Percentiles rank a stretch among this genome's conserved stretches.
Evolutionary conservation across 371 early-diverging fungal species (phyloP).

Genomic region (Gilbertella persicaria): DNA sequence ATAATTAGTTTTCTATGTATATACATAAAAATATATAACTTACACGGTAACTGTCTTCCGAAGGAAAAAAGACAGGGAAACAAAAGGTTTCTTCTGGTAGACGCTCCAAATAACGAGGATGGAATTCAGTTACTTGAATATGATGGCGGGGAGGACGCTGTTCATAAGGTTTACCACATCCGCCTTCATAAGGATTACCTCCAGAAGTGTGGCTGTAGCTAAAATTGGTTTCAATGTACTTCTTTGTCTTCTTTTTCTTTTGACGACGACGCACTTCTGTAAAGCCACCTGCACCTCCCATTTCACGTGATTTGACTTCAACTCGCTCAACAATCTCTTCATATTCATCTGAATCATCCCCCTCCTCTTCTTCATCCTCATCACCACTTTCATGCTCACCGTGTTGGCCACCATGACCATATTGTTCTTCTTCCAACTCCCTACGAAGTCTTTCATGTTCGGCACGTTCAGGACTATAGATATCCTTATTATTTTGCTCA

Average conservation of each 20-base stretch:
- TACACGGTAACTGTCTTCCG: slow-evolving; percentile 45
- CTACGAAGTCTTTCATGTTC: slow-evolving; percentile 21
- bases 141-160: slow-evolving; percentile 6
- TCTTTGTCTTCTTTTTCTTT: slow-evolving; percentile 21
- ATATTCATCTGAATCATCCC: slow-evolving; percentile 28
- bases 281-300: slow-evolving; percentile 19
- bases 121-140: slow-evolving; percentile 14
- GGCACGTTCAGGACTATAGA: slow-evolving; percentile 21
- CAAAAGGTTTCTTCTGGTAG: slow-evolving; percentile 37
- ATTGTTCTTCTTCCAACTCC: slow-evolving; percentile 17
- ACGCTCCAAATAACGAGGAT: slow-evolving; percentile 12
- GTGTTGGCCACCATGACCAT: neutral
- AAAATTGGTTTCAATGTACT: slow-evolving; percentile 10
- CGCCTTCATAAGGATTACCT: slow-evolving; percentile 7
- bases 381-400: slow-evolving; percentile 10
- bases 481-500: slow-evolving; percentile 11
- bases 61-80: slow-evolving; percentile 59
- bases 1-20: slow-evolving; percentile 6
- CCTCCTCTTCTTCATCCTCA: slow-evolving; percentile 15
- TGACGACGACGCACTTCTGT: slow-evolving; percentile 20
- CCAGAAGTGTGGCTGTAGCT: neutral
- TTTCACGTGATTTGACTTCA: slow-evolving; percentile 23
- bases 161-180: neutral
- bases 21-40: neutral
- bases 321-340: slow-evolving; percentile 19